A percentile compares a stretch with the other conserved stretches of the same genome.
Evolutionary conservation across 768 basidiomycete species (phyloP).

Genomic region (Podaxis rugospora): DNA sequence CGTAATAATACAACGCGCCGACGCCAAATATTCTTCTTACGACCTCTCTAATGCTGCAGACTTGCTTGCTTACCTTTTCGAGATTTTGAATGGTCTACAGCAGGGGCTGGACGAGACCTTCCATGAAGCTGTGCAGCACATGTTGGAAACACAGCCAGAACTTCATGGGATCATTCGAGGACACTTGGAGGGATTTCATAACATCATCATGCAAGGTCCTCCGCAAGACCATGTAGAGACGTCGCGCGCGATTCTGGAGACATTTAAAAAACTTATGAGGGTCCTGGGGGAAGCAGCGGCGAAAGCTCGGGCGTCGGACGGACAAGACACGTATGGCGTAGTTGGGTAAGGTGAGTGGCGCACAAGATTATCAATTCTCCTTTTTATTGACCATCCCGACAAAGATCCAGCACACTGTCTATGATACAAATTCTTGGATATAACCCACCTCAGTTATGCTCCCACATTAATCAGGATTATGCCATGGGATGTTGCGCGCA

Average conservation of each 20-base stretch:
- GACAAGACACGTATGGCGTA: neutral
- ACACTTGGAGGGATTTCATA: conserved; percentile 25
- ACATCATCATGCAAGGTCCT: conserved; percentile 19
- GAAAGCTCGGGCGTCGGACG: conserved; percentile 8
- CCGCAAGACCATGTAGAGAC: conserved; percentile 17
- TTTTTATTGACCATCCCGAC: neutral
- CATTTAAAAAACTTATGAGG: conserved; percentile 19
- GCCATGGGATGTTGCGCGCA: conserved; percentile 21
- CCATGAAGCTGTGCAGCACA: conserved; percentile 21
- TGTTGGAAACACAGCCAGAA: conserved; percentile 20
- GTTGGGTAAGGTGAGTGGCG: conserved; percentile 6
- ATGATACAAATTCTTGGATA: neutral
- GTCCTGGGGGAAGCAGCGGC: conserved; percentile 20
- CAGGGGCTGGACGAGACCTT: conserved; percentile 18
- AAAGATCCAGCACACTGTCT: neutral
- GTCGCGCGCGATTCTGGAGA: conserved; percentile 19
- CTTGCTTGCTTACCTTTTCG: conserved; percentile 22
- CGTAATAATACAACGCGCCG: conserved; percentile 26
- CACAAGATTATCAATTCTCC: neutral
- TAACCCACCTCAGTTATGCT: neutral
- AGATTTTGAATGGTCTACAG: conserved; percentile 16
- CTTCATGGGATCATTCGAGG: conserved; percentile 22
- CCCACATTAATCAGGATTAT: conserved; percentile 16
- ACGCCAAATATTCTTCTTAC: conserved; percentile 21
- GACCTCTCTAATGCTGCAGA: conserved; percentile 22